A percentile compares a stretch with the other conserved stretches of the same genome.
phyloP scores from a whole-genome alignment of 2,329 filamentous ascomycete genomes.

The Aspergillus sclerotialis region DNA sequence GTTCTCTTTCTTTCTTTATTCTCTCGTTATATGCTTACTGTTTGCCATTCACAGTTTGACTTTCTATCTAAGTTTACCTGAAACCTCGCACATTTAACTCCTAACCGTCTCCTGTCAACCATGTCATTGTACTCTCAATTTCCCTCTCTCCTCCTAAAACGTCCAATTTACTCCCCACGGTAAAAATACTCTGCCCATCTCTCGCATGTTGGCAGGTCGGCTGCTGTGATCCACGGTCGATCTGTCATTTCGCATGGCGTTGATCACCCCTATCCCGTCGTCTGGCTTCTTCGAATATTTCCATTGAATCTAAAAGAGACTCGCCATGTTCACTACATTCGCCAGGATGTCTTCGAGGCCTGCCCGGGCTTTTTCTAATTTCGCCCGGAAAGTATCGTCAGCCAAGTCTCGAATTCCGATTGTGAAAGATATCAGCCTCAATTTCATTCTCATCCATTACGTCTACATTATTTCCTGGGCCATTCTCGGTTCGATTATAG shows the following conservation, averaged over 20 bases:
- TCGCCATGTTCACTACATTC: constrained; percentile 25
- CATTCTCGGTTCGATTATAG: constrained; percentile 67
- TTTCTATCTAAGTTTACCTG: too few species aligned
- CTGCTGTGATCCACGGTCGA: neutral
- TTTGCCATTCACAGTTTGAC: too few species aligned
- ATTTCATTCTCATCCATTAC: constrained; percentile 48
- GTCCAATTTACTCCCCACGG: neutral
- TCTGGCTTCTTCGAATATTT: neutral
- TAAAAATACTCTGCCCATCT: neutral
- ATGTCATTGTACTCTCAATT: constrained; percentile 1
- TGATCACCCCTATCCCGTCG: neutral
- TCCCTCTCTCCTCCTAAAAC: neutral
- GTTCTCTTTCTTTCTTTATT: neutral
- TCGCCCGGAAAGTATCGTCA: too few species aligned
- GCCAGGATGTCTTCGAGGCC: constrained; percentile 10
- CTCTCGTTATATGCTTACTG: too few species aligned
- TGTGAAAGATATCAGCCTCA: constrained; percentile 31
- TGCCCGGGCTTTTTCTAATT: too few species aligned
- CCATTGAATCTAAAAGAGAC: too few species aligned
- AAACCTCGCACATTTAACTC: too few species aligned
- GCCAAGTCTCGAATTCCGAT: constrained; percentile 32
- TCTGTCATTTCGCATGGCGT: neutral
- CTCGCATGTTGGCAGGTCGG: neutral
- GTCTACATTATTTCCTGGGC: constrained; percentile 70
- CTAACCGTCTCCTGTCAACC: neutral